Evolutionary conservation across 2,329 filamentous ascomycete species (phyloP).

Genomic region (Chaetomium globosum): DNA sequence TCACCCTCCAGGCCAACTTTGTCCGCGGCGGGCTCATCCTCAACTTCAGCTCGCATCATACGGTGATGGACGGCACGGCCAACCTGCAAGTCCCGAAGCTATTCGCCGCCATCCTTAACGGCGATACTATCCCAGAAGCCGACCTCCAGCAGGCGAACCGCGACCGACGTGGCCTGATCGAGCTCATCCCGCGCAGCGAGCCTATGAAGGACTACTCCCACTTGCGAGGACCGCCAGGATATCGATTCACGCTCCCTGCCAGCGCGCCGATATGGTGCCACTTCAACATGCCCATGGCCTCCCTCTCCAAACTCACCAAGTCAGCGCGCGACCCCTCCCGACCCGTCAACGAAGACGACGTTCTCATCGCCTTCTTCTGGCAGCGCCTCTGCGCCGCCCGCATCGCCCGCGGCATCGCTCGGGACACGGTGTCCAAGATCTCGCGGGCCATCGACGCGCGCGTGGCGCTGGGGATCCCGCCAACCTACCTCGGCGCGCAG

Average conservation of each 20-base stretch:
- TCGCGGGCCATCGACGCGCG: not conserved
- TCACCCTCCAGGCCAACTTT: conserved; percentile 38
- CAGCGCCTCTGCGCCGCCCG: not conserved
- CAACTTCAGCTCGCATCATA: conserved; percentile 40
- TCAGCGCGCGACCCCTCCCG: not conserved
- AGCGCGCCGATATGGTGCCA: not conserved
- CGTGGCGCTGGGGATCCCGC: too few relatives aligned
- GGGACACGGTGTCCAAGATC: not conserved
- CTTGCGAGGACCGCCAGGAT: not conserved
- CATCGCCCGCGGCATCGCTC: not conserved
- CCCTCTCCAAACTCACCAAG: not conserved
- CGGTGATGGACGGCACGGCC: conserved; percentile 36
- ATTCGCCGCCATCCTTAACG: not conserved
- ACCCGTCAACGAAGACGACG: not conserved
- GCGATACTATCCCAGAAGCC: not conserved
- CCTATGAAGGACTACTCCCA: not conserved
- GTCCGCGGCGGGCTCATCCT: conserved; percentile 39
- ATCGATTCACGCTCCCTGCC: not conserved
- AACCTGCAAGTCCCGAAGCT: not conserved
- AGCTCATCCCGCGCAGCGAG: not conserved
- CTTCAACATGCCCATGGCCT: conserved; percentile 9
- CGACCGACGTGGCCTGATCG: not conserved
- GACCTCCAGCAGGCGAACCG: conserved; percentile 2
- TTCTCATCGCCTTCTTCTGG: not conserved
- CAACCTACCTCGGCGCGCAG: too few relatives aligned